Percentiles rank a stretch among this genome's conserved stretches.
phyloP scores from a whole-genome alignment of 2,329 filamentous ascomycete species.

The Penicillium glabrum region DNA sequence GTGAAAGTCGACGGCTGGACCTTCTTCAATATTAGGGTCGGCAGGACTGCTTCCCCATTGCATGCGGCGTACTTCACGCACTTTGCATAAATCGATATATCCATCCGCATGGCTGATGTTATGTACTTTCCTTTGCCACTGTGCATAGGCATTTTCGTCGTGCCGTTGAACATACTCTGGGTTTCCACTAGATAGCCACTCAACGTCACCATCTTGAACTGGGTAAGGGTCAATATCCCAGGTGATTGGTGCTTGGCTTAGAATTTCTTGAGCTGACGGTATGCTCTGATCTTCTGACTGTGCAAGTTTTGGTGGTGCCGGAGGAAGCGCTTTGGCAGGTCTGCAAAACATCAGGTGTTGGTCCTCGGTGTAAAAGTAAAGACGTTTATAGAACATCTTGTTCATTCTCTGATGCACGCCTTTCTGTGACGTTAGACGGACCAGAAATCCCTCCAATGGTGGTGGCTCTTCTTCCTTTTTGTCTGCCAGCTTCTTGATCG shows the following conservation, averaged over 20 bases:
- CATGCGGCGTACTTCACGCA: conserved; percentile 58
- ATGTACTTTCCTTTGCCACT: conserved; percentile 58
- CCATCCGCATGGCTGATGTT: conserved; percentile 62
- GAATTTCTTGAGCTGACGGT: conserved; percentile 56
- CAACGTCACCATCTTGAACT: conserved; percentile 52
- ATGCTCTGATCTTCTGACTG: conserved; percentile 47
- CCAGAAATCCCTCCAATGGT: conserved; percentile 66
- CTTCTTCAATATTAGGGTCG: conserved; percentile 53
- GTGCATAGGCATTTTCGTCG: conserved; percentile 60
- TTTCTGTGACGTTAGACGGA: conserved; percentile 63
- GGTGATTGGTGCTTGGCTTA: conserved; percentile 58
- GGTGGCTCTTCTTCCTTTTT: conserved; percentile 55
- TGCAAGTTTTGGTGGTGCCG: conserved; percentile 57
- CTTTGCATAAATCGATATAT: conserved; percentile 61
- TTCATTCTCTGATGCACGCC: conserved; percentile 60
- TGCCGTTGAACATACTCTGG: conserved; percentile 48
- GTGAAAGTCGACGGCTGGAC: conserved; percentile 58
- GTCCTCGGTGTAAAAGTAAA: conserved; percentile 66
- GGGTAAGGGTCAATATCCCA: conserved; percentile 64
- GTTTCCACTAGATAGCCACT: conserved; percentile 56
- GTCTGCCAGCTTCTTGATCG: conserved; percentile 38
- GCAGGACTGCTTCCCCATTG: conserved; percentile 52
- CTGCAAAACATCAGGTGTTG: conserved; percentile 63
- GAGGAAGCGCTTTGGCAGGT: conserved; percentile 60
- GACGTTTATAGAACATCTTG: conserved; percentile 62